Evolutionary conservation across 2,329 filamentous ascomycete genomes (phyloP), one percentile per base, ranked within the genome.

Genomic region (Xylariaceae sp.): DNA sequence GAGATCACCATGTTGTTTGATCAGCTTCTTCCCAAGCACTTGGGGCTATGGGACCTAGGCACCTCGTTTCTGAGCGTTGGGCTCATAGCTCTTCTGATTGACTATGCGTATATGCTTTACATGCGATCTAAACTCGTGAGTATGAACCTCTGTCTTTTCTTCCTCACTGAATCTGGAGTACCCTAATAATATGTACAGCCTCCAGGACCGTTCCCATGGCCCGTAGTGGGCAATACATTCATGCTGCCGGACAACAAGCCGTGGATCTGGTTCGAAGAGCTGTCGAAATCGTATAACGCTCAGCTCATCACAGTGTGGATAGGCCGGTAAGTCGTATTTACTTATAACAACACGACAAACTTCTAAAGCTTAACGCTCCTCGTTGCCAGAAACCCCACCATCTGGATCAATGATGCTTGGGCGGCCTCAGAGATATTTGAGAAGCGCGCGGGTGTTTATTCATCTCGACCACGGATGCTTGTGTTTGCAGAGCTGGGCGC

Each of bases 241-340:
- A 77, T 78, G 58, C 74, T 85, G 3, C 82, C 82, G 1, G 75
- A 79, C 21, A 75, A 73, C 53, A 84, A 85, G 64, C 82, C 83
- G 2, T 86, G 83, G 83, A 75, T 84, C 21, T 82, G 80, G 68
- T 84, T 85, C 61, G 81, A 85, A 51, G 66, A 80, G 61, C 69
- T 84, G 0, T 80, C 82, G 3, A 79, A 81, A 61, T 65, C 72
- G 43, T 79, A 82, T 64, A 69, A 79, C 4, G 73, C 77, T 0
- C 78, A 80, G 0, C 64, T 85, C 6, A 79, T 85, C 44, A 85
- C 82, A 0, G 79, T 82, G 63, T 85, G 82, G 82, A 81, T 84
- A 43, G 79, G 80, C n/a, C 71, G 76, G 74, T 76, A 44, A 67
- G 47, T 33, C n/a, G 4, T 46, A 29, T 28, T 21, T 40, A 9